phyloP scores from a whole-genome alignment of 2,329 filamentous ascomycete genomes.

The Fusarium palustre region DNA sequence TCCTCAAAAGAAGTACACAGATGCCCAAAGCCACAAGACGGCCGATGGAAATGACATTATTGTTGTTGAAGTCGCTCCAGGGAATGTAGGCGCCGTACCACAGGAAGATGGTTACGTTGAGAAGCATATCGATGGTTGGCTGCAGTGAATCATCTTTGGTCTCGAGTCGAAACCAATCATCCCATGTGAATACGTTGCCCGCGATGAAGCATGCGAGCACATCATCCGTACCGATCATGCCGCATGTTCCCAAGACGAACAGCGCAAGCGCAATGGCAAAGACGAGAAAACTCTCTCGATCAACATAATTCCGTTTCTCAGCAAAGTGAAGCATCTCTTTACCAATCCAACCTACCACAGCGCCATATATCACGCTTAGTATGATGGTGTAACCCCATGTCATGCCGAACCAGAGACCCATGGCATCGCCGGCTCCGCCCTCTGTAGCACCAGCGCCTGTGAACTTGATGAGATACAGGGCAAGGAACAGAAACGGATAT shows the following conservation, averaged over 20 bases:
- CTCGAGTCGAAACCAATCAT: slow-evolving; percentile 92
- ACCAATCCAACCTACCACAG: slow-evolving; percentile 80
- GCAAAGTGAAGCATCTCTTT: slow-evolving; percentile 88
- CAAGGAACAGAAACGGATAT: slow-evolving; percentile 89
- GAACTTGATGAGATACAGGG: slow-evolving; percentile 85
- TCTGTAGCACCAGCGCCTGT: slow-evolving; percentile 61
- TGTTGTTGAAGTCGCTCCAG: slow-evolving; percentile 76
- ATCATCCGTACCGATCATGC: slow-evolving; percentile 88
- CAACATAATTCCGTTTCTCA: slow-evolving; percentile 82
- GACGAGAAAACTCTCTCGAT: slow-evolving; percentile 87
- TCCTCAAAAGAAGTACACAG: slow-evolving; percentile 79
- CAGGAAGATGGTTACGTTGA: slow-evolving; percentile 89
- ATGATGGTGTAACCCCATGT: slow-evolving; percentile 87
- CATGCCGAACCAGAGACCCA: slow-evolving; percentile 85
- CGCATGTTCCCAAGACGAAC: slow-evolving; percentile 88
- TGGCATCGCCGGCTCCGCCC: slow-evolving; percentile 73
- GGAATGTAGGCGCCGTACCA: slow-evolving; percentile 91
- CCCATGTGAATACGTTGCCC: slow-evolving; percentile 90
- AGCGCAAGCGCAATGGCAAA: slow-evolving; percentile 87
- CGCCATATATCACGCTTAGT: slow-evolving; percentile 82
- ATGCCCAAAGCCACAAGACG: slow-evolving; percentile 80
- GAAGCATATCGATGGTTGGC: slow-evolving; percentile 92
- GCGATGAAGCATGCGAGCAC: slow-evolving; percentile 93
- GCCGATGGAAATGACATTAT: slow-evolving; percentile 77
- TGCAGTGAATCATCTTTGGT: slow-evolving; percentile 93